Base-by-base conservation (phyloP, 768 basidiomycete genomes). In the Neoboletus subvelutipes region DNA sequence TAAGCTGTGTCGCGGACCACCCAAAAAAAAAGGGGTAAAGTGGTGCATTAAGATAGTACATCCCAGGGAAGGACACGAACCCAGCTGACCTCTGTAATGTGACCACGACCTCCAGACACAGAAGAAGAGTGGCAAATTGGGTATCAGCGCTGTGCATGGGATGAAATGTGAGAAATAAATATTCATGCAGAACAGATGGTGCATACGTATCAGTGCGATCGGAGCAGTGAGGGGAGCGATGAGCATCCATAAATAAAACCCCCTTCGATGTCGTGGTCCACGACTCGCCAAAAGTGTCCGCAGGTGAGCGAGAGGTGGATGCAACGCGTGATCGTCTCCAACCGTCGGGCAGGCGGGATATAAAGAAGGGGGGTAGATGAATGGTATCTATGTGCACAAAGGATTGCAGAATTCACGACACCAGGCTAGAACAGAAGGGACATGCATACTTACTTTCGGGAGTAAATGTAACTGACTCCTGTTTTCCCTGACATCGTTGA, bases 61-160 rank as follows among this genome's bases (percentile, higher is more conserved):
- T 28, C 18, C 4, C 28, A 45, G 9, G 29, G 42, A 55, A 28
- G 11, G 17, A 10, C 1, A 45, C 22, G 39, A 43, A 51, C 3
- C 13, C 8, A 40, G 33, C 71, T 59, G 55, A 89, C 90, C 89
- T 80, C 78, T 82, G 68, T 87, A 92, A 71, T 93, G 90, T 40
- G 85, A 87, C 90, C 90, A 93, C 42, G 88, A 85, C 43, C 90
- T 79, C 90, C 90, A 93, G 11, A 78, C 81, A 63, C 88, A 91
- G 72, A 89, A 93, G 76, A 93, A 90, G 69, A 93, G 87, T 0
- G 90, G 90, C 22, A 93, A 71, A 68, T 93, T 93, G 31, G 90
- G 91, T 71, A 92, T 83, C 43, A 92, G 67, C 26, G 90, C 90
- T 92, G 56, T n/a, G 29, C 12, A 42, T 28, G 15, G 18, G 28